Base-by-base conservation (phyloP, 441 rosid species). In the Jatropha podagrica region DNA sequence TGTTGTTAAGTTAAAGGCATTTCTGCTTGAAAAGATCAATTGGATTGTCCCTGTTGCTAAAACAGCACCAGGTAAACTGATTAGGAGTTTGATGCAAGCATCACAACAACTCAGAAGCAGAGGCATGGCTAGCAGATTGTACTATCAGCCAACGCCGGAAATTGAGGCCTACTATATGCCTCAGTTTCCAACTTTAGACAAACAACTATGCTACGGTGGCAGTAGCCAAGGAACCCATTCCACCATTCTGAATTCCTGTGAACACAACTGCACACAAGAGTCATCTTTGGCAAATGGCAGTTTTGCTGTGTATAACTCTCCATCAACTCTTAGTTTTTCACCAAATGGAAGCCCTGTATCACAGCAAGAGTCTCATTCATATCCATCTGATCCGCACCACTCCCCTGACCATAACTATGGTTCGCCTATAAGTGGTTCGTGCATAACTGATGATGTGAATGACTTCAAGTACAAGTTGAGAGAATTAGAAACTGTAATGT, bases 401-500 rank as follows among this genome's bases (percentile, higher is more conserved):
- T 89, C 93, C 68, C 89, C 91, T 14, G 93, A 87, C 67, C 78
- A 81, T 82, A 62, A 78, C 51, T 68, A 80, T 64, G 86, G 90
- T 78, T 88, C 90, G 70, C 88, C 91, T 51, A 12, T 80, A 49
- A 86, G 91, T 65, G 86, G 92, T 26, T 94, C 96, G 37, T 94
- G 94, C 80, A 81, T 89, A 68, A 92, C 96, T 1, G 90, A 92
- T 48, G 95, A 91, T 66, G 88, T 79, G 32, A 86, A 79, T 71
- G 90, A 91, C 68, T 81, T 89, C 12, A 83, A 64, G 85, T 85
- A 85, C 81, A 94, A 92, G 91, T 80, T 94, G 80, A 89, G 83
- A 74, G 97, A 94, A 73, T 71, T 94, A 27, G 97, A 94, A 79
- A 88, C 85, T 14, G 95, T 76, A 63, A 91, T 94, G 96, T 79